Percentiles rank a stretch among this genome's conserved stretches.
These are phyloP conservation scores for Cylindrotheca closterium DNA, from an alignment of 108 stramenopile species.

Conservation along the genomic window DNA sequence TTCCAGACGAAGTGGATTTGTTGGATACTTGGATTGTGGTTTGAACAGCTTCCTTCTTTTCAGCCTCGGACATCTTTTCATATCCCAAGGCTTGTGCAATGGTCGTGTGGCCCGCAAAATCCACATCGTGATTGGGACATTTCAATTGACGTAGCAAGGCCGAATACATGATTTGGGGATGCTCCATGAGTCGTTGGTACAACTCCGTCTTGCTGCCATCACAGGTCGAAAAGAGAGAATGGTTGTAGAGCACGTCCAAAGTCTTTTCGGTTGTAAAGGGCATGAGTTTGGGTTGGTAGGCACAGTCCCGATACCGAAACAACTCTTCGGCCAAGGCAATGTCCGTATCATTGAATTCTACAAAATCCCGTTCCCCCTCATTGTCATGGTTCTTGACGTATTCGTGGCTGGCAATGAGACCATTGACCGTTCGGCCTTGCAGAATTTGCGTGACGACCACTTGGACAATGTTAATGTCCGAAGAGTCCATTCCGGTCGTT, in stretches of 20 bases:
- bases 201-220: not conserved
- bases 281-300: slow-evolving; percentile 4
- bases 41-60: not conserved
- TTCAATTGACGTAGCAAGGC: slow-evolving; percentile 28
- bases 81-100: not conserved
- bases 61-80: not conserved
- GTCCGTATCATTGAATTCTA: not conserved
- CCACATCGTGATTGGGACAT: slow-evolving; percentile 4
- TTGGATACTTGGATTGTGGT: too few species aligned
- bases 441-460: slow-evolving; percentile 24
- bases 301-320: slow-evolving; percentile 26
- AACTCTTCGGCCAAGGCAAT: slow-evolving; percentile 10
- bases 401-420: slow-evolving; percentile 5
- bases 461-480: slow-evolving; percentile 19
- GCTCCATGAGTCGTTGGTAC: slow-evolving; percentile 3
- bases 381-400: slow-evolving; percentile 15
- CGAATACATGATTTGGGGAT: slow-evolving; percentile 10
- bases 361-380: not conserved
- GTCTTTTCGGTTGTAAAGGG: not conserved
- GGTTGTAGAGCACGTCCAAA: slow-evolving; percentile 11
- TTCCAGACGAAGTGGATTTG: too few species aligned
- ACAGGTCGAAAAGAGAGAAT: slow-evolving; percentile 17
- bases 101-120: not conserved
- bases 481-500: slow-evolving; percentile 21
- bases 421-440: slow-evolving; percentile 16